A percentile compares a stretch with the other conserved stretches of the same genome.
Evolutionary conservation across 1,284 basidiomycete genomes (phyloP).

Genomic region (Papiliotrema laurentii): DNA sequence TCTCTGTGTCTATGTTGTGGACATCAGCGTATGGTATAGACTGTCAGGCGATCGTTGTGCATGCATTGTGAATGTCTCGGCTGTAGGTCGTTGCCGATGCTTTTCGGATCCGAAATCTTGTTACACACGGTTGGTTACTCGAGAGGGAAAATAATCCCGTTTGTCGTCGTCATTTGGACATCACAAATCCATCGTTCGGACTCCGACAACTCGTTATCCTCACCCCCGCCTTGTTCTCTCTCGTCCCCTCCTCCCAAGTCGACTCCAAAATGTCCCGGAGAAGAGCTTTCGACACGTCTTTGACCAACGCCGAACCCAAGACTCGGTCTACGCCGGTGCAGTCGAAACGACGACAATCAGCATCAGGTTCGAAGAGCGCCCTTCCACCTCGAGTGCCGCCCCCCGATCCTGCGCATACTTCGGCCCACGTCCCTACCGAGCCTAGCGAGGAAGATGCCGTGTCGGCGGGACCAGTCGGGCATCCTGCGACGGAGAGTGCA

Average conservation of each 20-base stretch:
- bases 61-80: background rate
- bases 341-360: background rate
- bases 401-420: conserved; percentile 17
- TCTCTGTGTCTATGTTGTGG: background rate
- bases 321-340: background rate
- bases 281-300: conserved; percentile 29
- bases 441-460: background rate
- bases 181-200: background rate
- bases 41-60: background rate
- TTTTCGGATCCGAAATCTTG: too few relatives aligned
- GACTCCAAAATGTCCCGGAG: conserved; percentile 28
- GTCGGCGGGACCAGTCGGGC: background rate
- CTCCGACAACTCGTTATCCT: background rate
- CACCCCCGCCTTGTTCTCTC: background rate
- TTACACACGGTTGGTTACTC: too few relatives aligned
- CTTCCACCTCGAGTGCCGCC: conserved; percentile 14
- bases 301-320: conserved; percentile 12
- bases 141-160: too few relatives aligned
- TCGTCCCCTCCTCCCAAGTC: background rate
- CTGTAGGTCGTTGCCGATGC: too few relatives aligned
- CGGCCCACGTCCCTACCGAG: conserved; percentile 17
- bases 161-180: background rate
- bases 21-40: background rate
- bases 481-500: background rate
- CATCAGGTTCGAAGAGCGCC: background rate